Percentiles rank a stretch among this genome's conserved stretches.
Evolutionary conservation across 306 rosid species (phyloP).

Genomic region (Vigna mungo): DNA sequence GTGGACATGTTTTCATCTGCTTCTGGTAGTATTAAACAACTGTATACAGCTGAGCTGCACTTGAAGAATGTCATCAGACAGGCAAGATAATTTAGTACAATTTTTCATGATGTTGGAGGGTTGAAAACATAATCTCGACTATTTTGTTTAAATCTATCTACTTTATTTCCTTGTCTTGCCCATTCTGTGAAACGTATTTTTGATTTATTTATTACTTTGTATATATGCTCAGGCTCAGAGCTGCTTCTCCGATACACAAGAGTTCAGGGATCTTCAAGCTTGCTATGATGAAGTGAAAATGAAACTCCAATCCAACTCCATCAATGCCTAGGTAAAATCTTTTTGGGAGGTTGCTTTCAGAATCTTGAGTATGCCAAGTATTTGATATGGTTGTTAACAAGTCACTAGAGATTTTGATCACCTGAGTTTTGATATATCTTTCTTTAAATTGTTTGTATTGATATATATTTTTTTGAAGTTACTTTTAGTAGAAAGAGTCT

Average conservation of each 20-base stretch:
- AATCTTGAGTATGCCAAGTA: too few species aligned
- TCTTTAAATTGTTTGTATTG: too few species aligned
- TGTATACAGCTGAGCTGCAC: conserved; percentile 85
- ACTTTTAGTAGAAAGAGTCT: too few species aligned
- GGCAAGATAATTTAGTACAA: conserved; percentile 51
- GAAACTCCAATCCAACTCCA: conserved; percentile 51
- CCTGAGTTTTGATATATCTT: too few species aligned
- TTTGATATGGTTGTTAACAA: too few species aligned
- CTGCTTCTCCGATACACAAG: conserved; percentile 67
- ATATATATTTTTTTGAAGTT: too few species aligned
- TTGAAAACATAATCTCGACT: background rate
- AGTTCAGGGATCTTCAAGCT: conserved; percentile 67
- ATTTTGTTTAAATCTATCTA: background rate
- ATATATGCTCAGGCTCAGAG: conserved; percentile 54
- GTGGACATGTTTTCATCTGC: conserved; percentile 72
- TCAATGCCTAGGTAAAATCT: conserved; percentile 18
- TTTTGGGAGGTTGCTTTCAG: too few species aligned
- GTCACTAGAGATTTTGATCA: too few species aligned
- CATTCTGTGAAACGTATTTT: conserved; percentile 4
- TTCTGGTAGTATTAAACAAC: conserved; percentile 61
- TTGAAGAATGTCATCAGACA: conserved; percentile 80
- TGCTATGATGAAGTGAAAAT: conserved; percentile 62
- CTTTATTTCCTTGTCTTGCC: background rate
- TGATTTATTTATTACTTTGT: conserved; percentile 17
- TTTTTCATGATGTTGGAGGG: too few species aligned